Base-by-base conservation (phyloP, 805 yeast genomes). In the Candida ovalis region DNA sequence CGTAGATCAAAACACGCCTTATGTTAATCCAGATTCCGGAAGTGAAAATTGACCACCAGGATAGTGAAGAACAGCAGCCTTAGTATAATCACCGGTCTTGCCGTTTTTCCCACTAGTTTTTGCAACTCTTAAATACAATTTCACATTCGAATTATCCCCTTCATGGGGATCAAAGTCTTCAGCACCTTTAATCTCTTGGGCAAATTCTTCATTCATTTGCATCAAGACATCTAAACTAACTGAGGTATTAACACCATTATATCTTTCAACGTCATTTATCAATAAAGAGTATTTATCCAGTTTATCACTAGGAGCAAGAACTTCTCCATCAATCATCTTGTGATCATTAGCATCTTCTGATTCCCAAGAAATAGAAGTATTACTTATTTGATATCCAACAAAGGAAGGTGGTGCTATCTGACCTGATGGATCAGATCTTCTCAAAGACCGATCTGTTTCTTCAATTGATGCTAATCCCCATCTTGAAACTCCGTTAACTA, bases 381-480 rank as follows among this genome's bases (percentile, higher is more conserved):
- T 58, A 1, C 55, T 43, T 3, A 43, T 43, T 40, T 70, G 57
- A 53, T 59, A 71, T 0, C 70, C 71, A 1, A 59, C 50, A 40
- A 81, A 69, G 2, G 45, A 46, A 0, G 89, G 89, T 5, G 88
- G 86, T 15, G 67, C 54, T 23, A 75, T 59, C 36, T 59, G 64
- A 0, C 81, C 81, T 40, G 80, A 76, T 0, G 95, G 91, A 56
- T 87, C 96, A 18, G 86, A 86, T 55, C 97, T 72, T 47, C 81
- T 63, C 40, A 91, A 64, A 2, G 87, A 75, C 4, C 74, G 68
- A 23, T 77, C 77, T 0, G 96, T 88, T 60, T 92, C 97, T 1
- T 87, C 81, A 48, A 92, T 81, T 13, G 96, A 82, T 2, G 95
- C 97, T 59, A 86, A 82, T 47, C 94, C 97, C 99, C 99, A 92